These are phyloP conservation scores for Camellia sinensis DNA, from an alignment of 148 eudicot species.

Conservation along the genomic window DNA sequence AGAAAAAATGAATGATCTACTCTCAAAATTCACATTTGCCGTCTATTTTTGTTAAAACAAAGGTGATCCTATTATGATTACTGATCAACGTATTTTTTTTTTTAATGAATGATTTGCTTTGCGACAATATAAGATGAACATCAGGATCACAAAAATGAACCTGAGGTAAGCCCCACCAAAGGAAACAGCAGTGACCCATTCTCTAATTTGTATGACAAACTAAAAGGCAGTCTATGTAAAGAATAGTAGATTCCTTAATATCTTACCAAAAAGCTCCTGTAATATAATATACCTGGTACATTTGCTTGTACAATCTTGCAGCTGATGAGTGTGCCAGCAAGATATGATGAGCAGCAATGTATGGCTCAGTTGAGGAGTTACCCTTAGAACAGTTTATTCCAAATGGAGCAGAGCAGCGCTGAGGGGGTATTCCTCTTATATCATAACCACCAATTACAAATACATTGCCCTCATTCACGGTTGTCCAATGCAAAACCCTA, in stretches of 20 bases:
- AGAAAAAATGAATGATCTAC: no score
- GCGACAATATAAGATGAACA: no score
- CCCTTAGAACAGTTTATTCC: constrained; percentile 39
- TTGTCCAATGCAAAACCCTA: constrained; percentile 55
- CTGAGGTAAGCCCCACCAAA: no score
- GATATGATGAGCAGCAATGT: constrained; percentile 43
- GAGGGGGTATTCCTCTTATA: constrained; percentile 29
- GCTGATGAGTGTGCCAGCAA: constrained; percentile 62
- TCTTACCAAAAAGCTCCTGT: neutral
- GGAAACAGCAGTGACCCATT: no score
- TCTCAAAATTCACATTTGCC: no score
- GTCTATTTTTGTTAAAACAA: no score
- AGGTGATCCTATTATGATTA: no score
- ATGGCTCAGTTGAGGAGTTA: constrained; percentile 54
- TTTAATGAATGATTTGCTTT: no score
- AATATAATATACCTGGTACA: constrained; percentile 61
- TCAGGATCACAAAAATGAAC: no score
- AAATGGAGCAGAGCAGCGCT: constrained; percentile 40
- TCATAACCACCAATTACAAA: constrained; percentile 38
- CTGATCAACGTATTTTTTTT: no score
- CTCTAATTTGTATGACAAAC: no score
- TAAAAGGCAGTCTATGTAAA: no score
- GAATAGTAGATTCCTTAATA: neutral
- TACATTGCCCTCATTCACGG: constrained; percentile 54
- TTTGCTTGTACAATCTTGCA: constrained; percentile 41